Conservation (phyloP, 2,329 filamentous ascomycete genomes). For the Keithomyces neogunnii region DNA sequence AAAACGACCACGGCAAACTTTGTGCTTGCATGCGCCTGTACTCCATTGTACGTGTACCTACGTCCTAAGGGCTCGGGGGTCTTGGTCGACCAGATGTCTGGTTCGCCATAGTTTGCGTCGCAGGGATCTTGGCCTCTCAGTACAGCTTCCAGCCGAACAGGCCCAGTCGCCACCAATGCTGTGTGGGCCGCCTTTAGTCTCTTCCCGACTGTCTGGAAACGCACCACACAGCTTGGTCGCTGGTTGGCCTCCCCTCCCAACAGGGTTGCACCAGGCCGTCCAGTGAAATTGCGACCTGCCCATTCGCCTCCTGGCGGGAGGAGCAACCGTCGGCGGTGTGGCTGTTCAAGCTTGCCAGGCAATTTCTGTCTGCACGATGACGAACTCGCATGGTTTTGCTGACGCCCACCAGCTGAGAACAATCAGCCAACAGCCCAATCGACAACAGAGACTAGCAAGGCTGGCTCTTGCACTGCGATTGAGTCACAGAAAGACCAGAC, state of each 20-base stretch:
- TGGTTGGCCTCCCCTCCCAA: conserved; percentile 6
- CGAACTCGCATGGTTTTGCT: not conserved
- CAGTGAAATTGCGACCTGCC: conserved; percentile 1
- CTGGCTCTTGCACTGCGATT: not conserved
- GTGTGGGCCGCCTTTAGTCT: conserved; percentile 18
- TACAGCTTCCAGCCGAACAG: not conserved
- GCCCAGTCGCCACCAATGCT: conserved; percentile 12
- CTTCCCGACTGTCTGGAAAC: conserved; percentile 26
- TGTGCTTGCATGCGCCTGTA: too few species aligned
- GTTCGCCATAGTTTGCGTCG: too few species aligned
- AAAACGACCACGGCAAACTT: too few species aligned
- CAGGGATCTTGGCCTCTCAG: too few species aligned
- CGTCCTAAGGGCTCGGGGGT: too few species aligned
- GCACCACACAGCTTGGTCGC: conserved; percentile 15
- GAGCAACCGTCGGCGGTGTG: conserved; percentile 2
- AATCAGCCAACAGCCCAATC: not conserved
- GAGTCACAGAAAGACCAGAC: not conserved
- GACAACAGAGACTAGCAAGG: not conserved
- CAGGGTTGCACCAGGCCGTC: not conserved
- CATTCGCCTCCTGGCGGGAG: not conserved
- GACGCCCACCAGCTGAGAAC: not conserved
- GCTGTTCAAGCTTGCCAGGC: not conserved
- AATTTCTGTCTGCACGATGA: not conserved
- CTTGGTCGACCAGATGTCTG: too few species aligned
- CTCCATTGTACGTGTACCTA: too few species aligned